Base-by-base conservation (phyloP, 768 basidiomycete genomes). In the Megacollybia marginata region DNA sequence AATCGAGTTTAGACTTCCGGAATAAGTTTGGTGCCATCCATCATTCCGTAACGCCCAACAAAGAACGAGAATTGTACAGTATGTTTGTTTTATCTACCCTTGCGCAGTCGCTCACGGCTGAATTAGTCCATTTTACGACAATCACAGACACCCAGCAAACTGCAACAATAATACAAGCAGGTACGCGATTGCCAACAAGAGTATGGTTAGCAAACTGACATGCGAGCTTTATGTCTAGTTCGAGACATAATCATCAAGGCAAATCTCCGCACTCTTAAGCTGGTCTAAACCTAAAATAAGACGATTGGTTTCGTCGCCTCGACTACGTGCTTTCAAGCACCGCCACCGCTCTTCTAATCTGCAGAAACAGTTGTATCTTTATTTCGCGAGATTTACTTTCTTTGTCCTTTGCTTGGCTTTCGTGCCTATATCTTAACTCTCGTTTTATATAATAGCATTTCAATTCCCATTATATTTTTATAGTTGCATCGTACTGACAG, bases 61-160 rank as follows among this genome's bases (percentile, higher is more conserved):
- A 76, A 56, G 75, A 77, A 38, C 80, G 88, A 31, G 86, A 88
- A 53, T 65, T 87, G 13, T 85, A 82, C 59, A 79, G 88, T 89
- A 57, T 50, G 83, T 65, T 38, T 28, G 40, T 42, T 42, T 52
- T 33, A 35, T 36, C 46, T 48, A 9, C 32, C 20, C 31, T 44
- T 31, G 31, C 32, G 23, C 23, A 44, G 31, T 33, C 33, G 43
- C 51, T 16, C 50, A 33, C 45, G 13, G 18, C 40, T 52, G 42
- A 33, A 5, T 16, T 54, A 91, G 88, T 87, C 48, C 88, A 91
- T 64, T 71, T 83, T 50, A 91, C 88, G 9, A 77, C 85, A 47
- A 88, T 91, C 45, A 88, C 83, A n/a, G 87, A 91, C 66, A 88
- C 85, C 51, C 74, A 76, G 61, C 71, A 74, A 55, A 91, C 88